Percentiles rank a stretch among this genome's conserved stretches.
phyloP scores from a whole-genome alignment of 129 eudicot species.

The Ambrosia artemisiifolia region DNA sequence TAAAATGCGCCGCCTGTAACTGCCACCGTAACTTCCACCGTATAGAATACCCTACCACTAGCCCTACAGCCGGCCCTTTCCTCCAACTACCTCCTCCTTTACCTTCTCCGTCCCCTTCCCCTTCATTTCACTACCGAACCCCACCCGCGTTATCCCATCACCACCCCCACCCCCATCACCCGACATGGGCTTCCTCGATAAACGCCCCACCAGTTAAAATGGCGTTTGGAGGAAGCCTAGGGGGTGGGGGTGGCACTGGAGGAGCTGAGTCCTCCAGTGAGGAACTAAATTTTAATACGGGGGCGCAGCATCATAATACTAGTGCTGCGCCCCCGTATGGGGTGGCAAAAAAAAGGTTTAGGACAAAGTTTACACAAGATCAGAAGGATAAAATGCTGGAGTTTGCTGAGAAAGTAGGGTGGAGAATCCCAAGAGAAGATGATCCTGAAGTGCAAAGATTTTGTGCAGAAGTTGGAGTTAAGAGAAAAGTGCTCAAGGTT shows the following conservation, averaged over 20 bases:
- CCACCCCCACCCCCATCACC: conserved; percentile 29
- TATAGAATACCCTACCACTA: conserved; percentile 43
- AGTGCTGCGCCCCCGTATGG: conserved; percentile 46
- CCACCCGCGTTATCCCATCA: conserved; percentile 24
- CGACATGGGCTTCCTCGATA: conserved; percentile 51
- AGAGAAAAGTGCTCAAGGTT: conserved; percentile 85
- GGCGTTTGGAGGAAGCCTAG: conserved; percentile 46
- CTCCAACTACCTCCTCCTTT: conserved; percentile 65
- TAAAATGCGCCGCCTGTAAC: conserved; percentile 88
- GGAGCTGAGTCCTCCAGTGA: conserved; percentile 69
- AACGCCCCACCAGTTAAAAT: conserved; percentile 63
- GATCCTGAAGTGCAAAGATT: conserved; percentile 77
- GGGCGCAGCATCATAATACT: not conserved
- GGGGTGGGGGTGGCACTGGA: conserved; percentile 1
- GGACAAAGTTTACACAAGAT: conserved; percentile 76
- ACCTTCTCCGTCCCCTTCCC: conserved; percentile 49
- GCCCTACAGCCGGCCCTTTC: conserved; percentile 41
- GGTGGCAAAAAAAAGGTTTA: conserved; percentile 46
- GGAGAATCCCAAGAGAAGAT: conserved; percentile 91
- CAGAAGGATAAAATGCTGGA: conserved; percentile 91
- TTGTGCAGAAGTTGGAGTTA: conserved; percentile 76
- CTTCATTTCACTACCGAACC: conserved; percentile 38
- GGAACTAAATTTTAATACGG: conserved; percentile 55
- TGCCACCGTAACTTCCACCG: conserved; percentile 99
- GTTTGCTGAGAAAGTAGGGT: conserved; percentile 82